Conservation (phyloP, 768 basidiomycete species). For the Boletus sensibilis region DNA sequence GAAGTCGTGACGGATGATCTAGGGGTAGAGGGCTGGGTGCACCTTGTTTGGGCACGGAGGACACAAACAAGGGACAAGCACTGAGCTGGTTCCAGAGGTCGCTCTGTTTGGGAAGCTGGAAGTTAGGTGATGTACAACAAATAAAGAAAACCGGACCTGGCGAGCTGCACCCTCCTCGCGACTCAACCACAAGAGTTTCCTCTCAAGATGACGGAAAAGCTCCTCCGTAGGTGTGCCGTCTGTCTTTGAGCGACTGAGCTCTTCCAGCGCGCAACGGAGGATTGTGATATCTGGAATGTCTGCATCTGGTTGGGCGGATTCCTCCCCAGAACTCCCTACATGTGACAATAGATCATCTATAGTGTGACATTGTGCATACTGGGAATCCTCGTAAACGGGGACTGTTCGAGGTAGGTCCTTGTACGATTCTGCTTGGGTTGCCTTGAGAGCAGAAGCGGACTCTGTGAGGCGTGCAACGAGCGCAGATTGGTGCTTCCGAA, state of each 20-base stretch:
- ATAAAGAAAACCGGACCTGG: constrained; percentile 45
- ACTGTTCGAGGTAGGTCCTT: constrained; percentile 56
- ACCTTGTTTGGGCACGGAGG: constrained; percentile 22
- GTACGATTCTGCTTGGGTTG: constrained; percentile 53
- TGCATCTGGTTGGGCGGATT: constrained; percentile 12
- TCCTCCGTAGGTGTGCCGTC: constrained; percentile 54
- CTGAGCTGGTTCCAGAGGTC: constrained; percentile 61
- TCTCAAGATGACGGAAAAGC: constrained; percentile 57
- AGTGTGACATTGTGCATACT: constrained; percentile 45
- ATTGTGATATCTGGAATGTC: constrained; percentile 52
- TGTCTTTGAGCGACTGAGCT: constrained; percentile 39
- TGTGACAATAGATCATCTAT: constrained; percentile 40
- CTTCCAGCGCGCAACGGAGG: constrained; percentile 61
- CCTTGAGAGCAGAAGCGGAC: constrained; percentile 56
- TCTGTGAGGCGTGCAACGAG: constrained; percentile 54
- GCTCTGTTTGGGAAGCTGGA: constrained; percentile 31
- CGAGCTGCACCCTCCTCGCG: constrained; percentile 49
- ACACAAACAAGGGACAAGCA: constrained; percentile 50
- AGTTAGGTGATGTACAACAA: neutral
- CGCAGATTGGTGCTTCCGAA: constrained; percentile 57
- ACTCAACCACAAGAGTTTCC: constrained; percentile 56
- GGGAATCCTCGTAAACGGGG: constrained; percentile 46
- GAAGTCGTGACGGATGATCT: constrained; percentile 26
- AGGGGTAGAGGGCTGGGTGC: constrained; percentile 2
- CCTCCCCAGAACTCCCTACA: constrained; percentile 6